Evolutionary conservation across 805 yeast genomes (phyloP).

Genomic region (Tetrapisispora nanseiensis): DNA sequence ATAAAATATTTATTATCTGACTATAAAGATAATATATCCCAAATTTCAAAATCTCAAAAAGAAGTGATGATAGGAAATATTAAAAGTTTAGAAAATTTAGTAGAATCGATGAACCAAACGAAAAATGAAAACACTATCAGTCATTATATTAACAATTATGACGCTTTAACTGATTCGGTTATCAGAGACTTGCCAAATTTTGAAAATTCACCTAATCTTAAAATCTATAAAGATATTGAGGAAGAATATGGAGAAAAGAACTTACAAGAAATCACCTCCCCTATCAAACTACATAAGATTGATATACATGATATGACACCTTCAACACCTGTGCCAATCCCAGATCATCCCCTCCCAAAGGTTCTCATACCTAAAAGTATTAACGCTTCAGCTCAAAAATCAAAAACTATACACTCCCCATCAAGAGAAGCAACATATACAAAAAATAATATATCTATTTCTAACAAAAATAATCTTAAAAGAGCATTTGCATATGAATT

Average conservation of each 20-base stretch:
- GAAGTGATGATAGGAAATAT: constrained; percentile 6
- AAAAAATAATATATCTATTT: neutral
- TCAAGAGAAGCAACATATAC: neutral
- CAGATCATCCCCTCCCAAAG: constrained; percentile 21
- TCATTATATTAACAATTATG: neutral
- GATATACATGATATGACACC: constrained; percentile 9
- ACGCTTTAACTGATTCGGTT: constrained; percentile 1
- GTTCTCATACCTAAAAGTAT: constrained; percentile 21
- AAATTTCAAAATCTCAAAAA: constrained; percentile 11
- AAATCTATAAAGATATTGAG: constrained; percentile 9
- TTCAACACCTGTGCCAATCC: constrained; percentile 22
- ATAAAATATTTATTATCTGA: constrained; percentile 1
- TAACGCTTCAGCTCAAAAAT: constrained; percentile 14
- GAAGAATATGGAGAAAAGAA: neutral
- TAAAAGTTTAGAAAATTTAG: constrained; percentile 1
- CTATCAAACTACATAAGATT: neutral
- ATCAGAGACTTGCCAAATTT: constrained; percentile 10
- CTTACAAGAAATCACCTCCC: neutral
- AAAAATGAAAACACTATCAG: neutral
- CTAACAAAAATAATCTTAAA: constrained; percentile 13
- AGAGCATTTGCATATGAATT: constrained; percentile 16
- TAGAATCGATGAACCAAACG: neutral
- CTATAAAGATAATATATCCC: constrained; percentile 8
- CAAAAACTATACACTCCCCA: neutral
- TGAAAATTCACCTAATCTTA: constrained; percentile 8